Conservation (phyloP, 2,329 filamentous ascomycete genomes). For the Aspergillus neoniger region DNA sequence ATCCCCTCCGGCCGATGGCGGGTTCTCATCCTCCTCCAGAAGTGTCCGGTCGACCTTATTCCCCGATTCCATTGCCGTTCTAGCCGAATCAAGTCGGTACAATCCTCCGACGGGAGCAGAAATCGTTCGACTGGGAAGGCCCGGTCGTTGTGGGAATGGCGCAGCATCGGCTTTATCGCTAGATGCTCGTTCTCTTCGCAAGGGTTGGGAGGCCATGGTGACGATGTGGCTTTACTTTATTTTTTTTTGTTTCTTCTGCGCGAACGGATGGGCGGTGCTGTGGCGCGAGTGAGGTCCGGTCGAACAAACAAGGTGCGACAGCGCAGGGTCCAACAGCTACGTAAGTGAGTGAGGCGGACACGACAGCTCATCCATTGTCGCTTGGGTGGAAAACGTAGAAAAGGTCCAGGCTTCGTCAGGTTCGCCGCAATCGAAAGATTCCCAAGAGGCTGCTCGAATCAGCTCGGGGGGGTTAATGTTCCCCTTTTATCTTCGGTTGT, state of each 20-base stretch:
- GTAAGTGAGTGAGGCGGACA: conserved; percentile 29
- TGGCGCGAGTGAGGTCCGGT: conserved; percentile 18
- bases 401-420: not conserved
- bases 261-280: conserved; percentile 16
- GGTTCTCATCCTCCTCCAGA: conserved; percentile 34
- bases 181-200: conserved; percentile 33
- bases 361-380: conserved; percentile 39
- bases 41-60: conserved; percentile 27
- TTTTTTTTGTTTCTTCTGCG: not conserved
- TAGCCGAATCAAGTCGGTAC: conserved; percentile 28
- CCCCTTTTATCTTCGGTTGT: not conserved
- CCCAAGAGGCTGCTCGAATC: not conserved
- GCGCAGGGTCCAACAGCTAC: conserved; percentile 31
- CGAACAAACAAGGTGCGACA: conserved; percentile 24
- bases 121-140: conserved; percentile 35
- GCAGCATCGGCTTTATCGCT: conserved; percentile 35
- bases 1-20: conserved; percentile 17
- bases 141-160: conserved; percentile 31
- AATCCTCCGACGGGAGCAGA: conserved; percentile 38
- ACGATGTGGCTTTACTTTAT: conserved; percentile 3
- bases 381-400: conserved; percentile 16
- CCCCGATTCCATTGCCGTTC: conserved; percentile 21
- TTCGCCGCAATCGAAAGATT: conserved; percentile 4
- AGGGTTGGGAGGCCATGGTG: conserved; percentile 32
- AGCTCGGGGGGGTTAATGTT: not conserved